Percentiles rank a stretch among this genome's conserved stretches.
phyloP scores from a whole-genome alignment of 306 rosid genomes.

The Macrotyloma uniflorum region DNA sequence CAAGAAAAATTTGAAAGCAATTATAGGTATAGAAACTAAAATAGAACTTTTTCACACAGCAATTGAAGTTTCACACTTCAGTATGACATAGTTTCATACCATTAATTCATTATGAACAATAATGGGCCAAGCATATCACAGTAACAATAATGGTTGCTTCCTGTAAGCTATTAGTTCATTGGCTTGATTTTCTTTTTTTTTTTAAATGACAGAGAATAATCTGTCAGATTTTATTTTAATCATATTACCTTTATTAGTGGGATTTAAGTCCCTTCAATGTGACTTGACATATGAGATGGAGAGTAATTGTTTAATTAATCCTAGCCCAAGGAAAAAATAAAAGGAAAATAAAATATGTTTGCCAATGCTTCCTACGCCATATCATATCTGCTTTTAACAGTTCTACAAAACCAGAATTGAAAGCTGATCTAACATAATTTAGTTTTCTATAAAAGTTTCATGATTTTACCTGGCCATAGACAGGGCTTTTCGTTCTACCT shows the following conservation, averaged over 20 bases:
- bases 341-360: background rate
- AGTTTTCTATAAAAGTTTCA: conserved; percentile 21
- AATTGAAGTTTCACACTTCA: too few relatives aligned
- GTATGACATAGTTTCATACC: too few relatives aligned
- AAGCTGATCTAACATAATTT: conserved; percentile 23
- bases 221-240: conserved; percentile 14
- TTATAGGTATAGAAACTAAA: background rate
- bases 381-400: conserved; percentile 17
- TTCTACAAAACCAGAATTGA: conserved; percentile 15
- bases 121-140: background rate
- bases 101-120: background rate
- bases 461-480: conserved; percentile 93
- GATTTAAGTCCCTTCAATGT: background rate
- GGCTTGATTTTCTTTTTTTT: conserved; percentile 5
- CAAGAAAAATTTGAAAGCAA: background rate
- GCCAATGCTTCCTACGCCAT: background rate
- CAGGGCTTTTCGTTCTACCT: conserved; percentile 96
- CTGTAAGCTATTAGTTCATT: background rate
- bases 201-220: background rate
- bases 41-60: background rate
- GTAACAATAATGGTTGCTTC: background rate
- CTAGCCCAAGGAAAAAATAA: background rate
- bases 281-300: background rate
- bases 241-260: background rate
- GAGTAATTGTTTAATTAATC: background rate